Conservation (phyloP, 2,329 filamentous ascomycete species). For the Phaeosphaeriaceae sp. region DNA sequence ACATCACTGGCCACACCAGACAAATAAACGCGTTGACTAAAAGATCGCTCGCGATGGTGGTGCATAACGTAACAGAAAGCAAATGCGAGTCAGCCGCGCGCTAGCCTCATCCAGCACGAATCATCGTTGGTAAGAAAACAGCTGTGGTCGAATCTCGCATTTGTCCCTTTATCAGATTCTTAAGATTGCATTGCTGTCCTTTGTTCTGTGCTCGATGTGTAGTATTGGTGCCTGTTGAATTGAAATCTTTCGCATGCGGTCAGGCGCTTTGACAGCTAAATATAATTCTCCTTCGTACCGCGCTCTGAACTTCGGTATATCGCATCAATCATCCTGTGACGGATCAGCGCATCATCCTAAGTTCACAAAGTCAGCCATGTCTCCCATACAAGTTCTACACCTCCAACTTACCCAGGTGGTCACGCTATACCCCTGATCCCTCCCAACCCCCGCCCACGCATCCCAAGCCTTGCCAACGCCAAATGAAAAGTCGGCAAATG, state of each 20-base stretch:
- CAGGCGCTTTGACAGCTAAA: slow-evolving; percentile 8
- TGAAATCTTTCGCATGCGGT: background rate
- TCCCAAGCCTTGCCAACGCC: slow-evolving; percentile 66
- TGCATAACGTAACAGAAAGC: slow-evolving; percentile 27
- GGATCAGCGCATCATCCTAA: slow-evolving; percentile 38
- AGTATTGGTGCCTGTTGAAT: background rate
- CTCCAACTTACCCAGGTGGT: slow-evolving; percentile 29
- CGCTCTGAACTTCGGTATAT: slow-evolving; percentile 42
- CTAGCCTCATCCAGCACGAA: background rate
- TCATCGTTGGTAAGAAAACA: background rate
- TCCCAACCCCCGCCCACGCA: slow-evolving; percentile 53
- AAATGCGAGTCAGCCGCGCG: background rate
- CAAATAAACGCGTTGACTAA: slow-evolving; percentile 15
- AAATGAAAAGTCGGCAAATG: slow-evolving; percentile 55
- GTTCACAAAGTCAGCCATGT: background rate
- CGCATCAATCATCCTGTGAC: slow-evolving; percentile 47
- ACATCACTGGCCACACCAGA: slow-evolving; percentile 16
- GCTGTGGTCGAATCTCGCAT: background rate
- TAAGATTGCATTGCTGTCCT: too few relatives aligned
- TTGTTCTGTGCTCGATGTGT: too few relatives aligned
- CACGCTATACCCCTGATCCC: slow-evolving; percentile 30
- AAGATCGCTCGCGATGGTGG: slow-evolving; percentile 4
- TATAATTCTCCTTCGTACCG: slow-evolving; percentile 38
- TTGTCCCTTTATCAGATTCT: background rate
- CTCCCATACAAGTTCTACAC: background rate